Evolutionary conservation across 2,329 filamentous ascomycete genomes (phyloP).

Genomic region (Eutypella sp.): DNA sequence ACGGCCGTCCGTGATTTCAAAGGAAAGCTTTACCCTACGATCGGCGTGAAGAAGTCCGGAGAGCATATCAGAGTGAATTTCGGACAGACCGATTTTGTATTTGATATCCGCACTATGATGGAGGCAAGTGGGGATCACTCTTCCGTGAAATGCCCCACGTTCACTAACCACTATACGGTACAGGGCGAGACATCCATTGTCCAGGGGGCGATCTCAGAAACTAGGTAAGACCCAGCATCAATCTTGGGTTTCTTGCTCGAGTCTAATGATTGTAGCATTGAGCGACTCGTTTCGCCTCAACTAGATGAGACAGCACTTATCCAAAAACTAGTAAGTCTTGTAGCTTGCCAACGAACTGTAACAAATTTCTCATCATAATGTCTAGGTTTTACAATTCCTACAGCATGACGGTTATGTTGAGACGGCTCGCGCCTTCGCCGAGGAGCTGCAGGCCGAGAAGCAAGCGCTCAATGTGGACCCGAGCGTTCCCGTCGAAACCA

Average conservation of each 20-base stretch:
- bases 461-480: constrained; percentile 60
- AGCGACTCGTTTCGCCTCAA: constrained; percentile 51
- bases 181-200: constrained; percentile 59
- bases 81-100: constrained; percentile 74
- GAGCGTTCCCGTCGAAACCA: constrained; percentile 45
- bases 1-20: constrained; percentile 65
- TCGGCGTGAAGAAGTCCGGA: constrained; percentile 61
- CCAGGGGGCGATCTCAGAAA: constrained; percentile 52
- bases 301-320: constrained; percentile 73
- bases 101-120: constrained; percentile 85
- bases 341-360: neutral
- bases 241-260: constrained; percentile 2
- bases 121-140: constrained; percentile 51
- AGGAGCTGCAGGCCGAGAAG: constrained; percentile 73
- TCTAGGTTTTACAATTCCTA: constrained; percentile 73
- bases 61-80: constrained; percentile 62
- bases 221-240: constrained; percentile 30
- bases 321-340: constrained; percentile 62
- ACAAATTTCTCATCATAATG: constrained; percentile 7
- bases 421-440: constrained; percentile 80
- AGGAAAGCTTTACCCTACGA: constrained; percentile 59
- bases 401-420: constrained; percentile 95
- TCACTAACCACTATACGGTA: constrained; percentile 9
- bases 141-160: neutral
- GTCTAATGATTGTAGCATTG: constrained; percentile 39